Evolutionary conservation across 1,139 yeast species (phyloP).

Genomic region (Hemisphaericaspora xylanilytica): DNA sequence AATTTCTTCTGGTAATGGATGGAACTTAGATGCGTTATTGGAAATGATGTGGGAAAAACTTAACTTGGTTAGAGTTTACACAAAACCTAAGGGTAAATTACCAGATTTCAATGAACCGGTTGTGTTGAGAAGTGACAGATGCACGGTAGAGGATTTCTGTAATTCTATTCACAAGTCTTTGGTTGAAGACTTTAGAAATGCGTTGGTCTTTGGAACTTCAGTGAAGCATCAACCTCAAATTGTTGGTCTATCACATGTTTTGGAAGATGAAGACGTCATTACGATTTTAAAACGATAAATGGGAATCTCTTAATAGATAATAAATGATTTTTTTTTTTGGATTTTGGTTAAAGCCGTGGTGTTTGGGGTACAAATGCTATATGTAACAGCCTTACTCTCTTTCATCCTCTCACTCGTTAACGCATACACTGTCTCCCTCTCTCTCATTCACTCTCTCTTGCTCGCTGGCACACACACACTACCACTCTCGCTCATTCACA

Average conservation of each 20-base stretch:
- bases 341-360: background rate
- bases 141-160: constrained; percentile 94
- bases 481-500: too few relatives aligned
- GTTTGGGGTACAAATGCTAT: background rate
- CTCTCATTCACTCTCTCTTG: too few relatives aligned
- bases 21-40: constrained; percentile 93
- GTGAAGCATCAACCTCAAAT: constrained; percentile 98
- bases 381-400: too few relatives aligned
- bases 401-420: too few relatives aligned
- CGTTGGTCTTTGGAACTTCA: constrained; percentile 86
- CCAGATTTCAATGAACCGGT: constrained; percentile 97
- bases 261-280: constrained; percentile 95
- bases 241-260: constrained; percentile 78
- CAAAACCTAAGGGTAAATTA: constrained; percentile 90
- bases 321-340: background rate
- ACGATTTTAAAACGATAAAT: constrained; percentile 77
- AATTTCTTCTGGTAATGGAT: constrained; percentile 89
- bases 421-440: too few relatives aligned
- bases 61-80: constrained; percentile 88
- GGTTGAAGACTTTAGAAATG: constrained; percentile 89
- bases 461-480: too few relatives aligned
- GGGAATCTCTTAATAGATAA: constrained; percentile 1
- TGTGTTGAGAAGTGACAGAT: constrained; percentile 76
- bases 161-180: constrained; percentile 92
- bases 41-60: constrained; percentile 94